Percentiles rank a stretch among this genome's conserved stretches.
These are phyloP conservation scores for Sphagnum contortum DNA, from an alignment of 225 moss, liverwort and hornwort species.

Conservation along the genomic window DNA sequence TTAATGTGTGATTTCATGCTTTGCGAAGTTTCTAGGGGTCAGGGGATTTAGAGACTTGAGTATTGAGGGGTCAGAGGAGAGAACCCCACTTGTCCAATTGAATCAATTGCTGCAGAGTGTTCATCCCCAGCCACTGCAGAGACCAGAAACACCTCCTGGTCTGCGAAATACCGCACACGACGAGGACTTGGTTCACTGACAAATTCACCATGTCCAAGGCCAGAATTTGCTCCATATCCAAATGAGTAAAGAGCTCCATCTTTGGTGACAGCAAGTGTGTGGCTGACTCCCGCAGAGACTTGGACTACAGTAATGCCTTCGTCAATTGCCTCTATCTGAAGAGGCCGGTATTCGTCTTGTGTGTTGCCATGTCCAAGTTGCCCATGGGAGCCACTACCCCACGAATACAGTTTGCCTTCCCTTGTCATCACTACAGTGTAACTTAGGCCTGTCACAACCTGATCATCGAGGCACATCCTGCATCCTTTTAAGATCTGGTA, in stretches of 20 bases:
- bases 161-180: constrained; percentile 34
- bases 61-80: not conserved
- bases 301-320: constrained; percentile 30
- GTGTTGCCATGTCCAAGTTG: constrained; percentile 76
- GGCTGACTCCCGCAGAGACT: constrained; percentile 54
- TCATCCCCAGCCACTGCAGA: constrained; percentile 70
- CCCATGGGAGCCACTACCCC: constrained; percentile 79
- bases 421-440: constrained; percentile 60
- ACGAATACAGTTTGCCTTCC: constrained; percentile 61
- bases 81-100: constrained; percentile 52
- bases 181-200: constrained; percentile 54
- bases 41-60: no score
- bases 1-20: no score
- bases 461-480: not conserved
- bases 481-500: not conserved
- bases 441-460: constrained; percentile 67
- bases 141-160: constrained; percentile 36
- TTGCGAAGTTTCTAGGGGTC: no score
- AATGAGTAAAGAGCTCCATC: constrained; percentile 66
- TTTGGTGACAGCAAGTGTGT: constrained; percentile 59
- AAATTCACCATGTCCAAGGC: constrained; percentile 72
- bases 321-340: constrained; percentile 38
- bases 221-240: constrained; percentile 69
- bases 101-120: constrained; percentile 79
- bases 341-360: constrained; percentile 47